A percentile compares a stretch with the other conserved stretches of the same genome.
Evolutionary conservation across 192 early-diverging fungal species (phyloP).

Genomic region (Gamsiella multidivaricata): DNA sequence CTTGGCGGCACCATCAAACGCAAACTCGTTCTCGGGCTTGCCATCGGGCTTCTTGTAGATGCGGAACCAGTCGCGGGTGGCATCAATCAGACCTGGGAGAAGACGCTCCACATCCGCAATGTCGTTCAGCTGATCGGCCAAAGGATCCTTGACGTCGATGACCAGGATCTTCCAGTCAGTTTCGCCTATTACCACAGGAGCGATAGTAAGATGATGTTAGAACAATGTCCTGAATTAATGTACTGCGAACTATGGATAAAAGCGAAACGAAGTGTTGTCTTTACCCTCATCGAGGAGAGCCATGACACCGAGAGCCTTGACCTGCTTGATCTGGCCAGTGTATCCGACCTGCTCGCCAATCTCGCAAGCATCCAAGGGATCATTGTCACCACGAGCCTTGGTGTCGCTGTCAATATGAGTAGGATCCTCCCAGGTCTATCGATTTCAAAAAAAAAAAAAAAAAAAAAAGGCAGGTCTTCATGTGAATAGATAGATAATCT

Average conservation of each 20-base stretch:
- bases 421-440: constrained; percentile 98
- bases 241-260: no score
- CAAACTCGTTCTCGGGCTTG: constrained; percentile 99
- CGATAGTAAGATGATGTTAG: background rate
- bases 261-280: background rate
- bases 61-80: constrained; percentile 99
- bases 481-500: background rate
- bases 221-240: no score
- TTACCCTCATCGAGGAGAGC: constrained; percentile 95
- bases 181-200: constrained; percentile 63
- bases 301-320: constrained; percentile 98
- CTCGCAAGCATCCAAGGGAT: constrained; percentile 98
- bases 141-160: constrained; percentile 98
- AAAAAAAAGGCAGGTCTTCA: no score
- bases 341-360: constrained; percentile 94
- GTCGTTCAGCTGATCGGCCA: constrained; percentile 96
- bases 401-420: constrained; percentile 89
- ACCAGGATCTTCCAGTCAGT: constrained; percentile 99
- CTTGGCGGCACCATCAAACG: constrained; percentile 90
- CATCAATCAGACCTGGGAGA: constrained; percentile 93
- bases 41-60: constrained; percentile 99
- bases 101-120: constrained; percentile 98
- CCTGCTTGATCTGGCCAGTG: constrained; percentile 97
- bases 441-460: background rate
- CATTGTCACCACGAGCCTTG: constrained; percentile 95